Evolutionary conservation across 2,329 filamentous ascomycete species (phyloP).

Genomic region (Tolypocladium cylindrosporum): DNA sequence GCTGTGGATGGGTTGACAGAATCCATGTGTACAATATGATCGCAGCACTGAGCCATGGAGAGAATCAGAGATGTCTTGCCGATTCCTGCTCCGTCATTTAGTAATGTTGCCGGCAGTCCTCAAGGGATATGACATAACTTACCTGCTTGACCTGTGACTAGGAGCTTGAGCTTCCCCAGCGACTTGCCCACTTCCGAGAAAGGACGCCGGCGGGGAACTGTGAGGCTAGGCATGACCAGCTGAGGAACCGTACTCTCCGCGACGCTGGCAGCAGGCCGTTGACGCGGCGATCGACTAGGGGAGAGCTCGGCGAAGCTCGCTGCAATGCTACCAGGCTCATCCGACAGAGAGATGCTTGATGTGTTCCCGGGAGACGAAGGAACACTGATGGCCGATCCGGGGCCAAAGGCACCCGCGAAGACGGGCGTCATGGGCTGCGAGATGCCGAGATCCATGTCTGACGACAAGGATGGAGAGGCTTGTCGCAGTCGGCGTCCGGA

Average conservation of each 20-base stretch:
- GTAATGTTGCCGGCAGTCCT: not conserved
- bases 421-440: conserved; percentile 18
- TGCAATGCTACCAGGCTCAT: conserved; percentile 15
- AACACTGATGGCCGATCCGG: conserved; percentile 30
- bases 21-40: conserved; percentile 92
- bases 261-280: conserved; percentile 6
- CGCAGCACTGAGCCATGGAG: conserved; percentile 74
- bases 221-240: conserved; percentile 95
- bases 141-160: conserved; percentile 74
- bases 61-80: conserved; percentile 88
- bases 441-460: conserved; percentile 7
- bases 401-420: conserved; percentile 13
- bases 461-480: conserved; percentile 3
- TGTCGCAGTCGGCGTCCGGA: not conserved
- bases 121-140: conserved; percentile 10
- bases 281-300: conserved; percentile 8
- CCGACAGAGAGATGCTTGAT: conserved; percentile 31
- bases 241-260: conserved; percentile 44
- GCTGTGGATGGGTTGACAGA: conserved; percentile 33
- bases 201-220: conserved; percentile 77
- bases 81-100: conserved; percentile 40
- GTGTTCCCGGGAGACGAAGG: conserved; percentile 43
- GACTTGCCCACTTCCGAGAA: conserved; percentile 82
- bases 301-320: conserved; percentile 11
- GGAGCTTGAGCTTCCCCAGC: conserved; percentile 79